These are phyloP conservation scores for Farysia itapuensis DNA, from an alignment of 1,284 basidiomycete genomes.

Conservation along the genomic window DNA sequence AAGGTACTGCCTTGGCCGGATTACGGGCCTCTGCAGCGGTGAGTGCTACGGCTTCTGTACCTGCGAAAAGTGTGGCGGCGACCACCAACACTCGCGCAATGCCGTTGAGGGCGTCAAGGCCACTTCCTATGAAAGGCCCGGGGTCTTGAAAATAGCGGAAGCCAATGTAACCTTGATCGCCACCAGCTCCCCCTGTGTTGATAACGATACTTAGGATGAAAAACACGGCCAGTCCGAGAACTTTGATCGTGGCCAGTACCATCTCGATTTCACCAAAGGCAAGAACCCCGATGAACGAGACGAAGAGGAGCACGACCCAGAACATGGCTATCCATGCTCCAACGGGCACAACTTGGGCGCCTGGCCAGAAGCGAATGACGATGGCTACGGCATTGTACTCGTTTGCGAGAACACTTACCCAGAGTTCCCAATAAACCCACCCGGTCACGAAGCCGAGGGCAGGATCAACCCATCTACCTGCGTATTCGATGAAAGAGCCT, in stretches of 20 bases:
- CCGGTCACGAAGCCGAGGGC: slow-evolving; percentile 68
- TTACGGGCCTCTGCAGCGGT: slow-evolving; percentile 43
- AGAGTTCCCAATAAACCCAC: slow-evolving; percentile 61
- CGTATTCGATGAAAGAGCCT: slow-evolving; percentile 77
- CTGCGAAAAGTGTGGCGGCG: slow-evolving; percentile 67
- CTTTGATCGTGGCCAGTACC: slow-evolving; percentile 28
- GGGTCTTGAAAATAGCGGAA: slow-evolving; percentile 58
- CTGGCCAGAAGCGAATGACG: slow-evolving; percentile 33
- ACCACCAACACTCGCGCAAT: slow-evolving; percentile 69
- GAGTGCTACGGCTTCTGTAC: slow-evolving; percentile 66
- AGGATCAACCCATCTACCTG: slow-evolving; percentile 75
- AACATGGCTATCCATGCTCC: slow-evolving; percentile 38
- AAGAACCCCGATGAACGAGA: slow-evolving; percentile 28
- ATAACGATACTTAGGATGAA: slow-evolving; percentile 41
- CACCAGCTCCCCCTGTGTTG: slow-evolving; percentile 27
- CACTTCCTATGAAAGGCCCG: slow-evolving; percentile 59
- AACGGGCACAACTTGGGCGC: slow-evolving; percentile 10
- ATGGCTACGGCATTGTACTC: slow-evolving; percentile 37
- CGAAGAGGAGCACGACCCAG: slow-evolving; percentile 35
- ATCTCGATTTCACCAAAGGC: slow-evolving; percentile 56
- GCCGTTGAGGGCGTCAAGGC: slow-evolving; percentile 41
- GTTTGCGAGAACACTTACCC: slow-evolving; percentile 34
- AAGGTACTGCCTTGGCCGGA: slow-evolving; percentile 31
- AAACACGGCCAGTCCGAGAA: slow-evolving; percentile 30
- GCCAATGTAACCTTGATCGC: slow-evolving; percentile 30